Evolutionary conservation across 257 asterid genomes (phyloP).

Genomic region (Lantana camara): DNA sequence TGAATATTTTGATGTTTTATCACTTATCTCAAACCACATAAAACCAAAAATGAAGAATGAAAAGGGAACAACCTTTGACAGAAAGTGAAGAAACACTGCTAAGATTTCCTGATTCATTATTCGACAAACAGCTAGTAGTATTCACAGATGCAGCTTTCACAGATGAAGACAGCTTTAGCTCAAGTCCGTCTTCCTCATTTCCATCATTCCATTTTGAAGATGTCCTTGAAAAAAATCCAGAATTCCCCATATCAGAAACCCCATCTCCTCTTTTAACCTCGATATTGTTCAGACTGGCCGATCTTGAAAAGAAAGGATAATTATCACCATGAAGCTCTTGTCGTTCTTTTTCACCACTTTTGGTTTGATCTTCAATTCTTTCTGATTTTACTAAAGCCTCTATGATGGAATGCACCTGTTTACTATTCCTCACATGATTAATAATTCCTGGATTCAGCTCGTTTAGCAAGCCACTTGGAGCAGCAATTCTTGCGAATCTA

Average conservation of each 20-base stretch:
- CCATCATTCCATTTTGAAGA: constrained; percentile 36
- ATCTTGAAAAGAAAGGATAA: constrained; percentile 37
- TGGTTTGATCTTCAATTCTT: constrained; percentile 41
- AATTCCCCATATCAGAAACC: constrained; percentile 36
- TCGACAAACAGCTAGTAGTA: constrained; percentile 53
- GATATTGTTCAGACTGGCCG: constrained; percentile 38
- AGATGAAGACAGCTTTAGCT: constrained; percentile 59
- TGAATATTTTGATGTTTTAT: background rate
- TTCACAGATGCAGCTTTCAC: constrained; percentile 47
- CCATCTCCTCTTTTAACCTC: constrained; percentile 36
- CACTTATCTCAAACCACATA: background rate
- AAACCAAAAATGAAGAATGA: background rate
- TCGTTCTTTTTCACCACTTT: constrained; percentile 35
- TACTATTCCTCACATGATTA: constrained; percentile 91
- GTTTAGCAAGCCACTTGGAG: constrained; percentile 91
- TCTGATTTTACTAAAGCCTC: constrained; percentile 80
- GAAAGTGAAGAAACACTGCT: constrained; percentile 74
- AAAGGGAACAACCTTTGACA: constrained; percentile 52
- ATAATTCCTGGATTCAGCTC: constrained; percentile 95
- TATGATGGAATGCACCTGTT: constrained; percentile 88
- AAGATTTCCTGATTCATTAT: constrained; percentile 61
- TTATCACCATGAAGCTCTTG: constrained; percentile 21
- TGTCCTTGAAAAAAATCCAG: constrained; percentile 32
- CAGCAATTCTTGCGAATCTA: constrained; percentile 86
- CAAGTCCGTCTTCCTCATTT: constrained; percentile 52